Conservation (phyloP, 257 asterid genomes). For the Cordia subcordata region DNA sequence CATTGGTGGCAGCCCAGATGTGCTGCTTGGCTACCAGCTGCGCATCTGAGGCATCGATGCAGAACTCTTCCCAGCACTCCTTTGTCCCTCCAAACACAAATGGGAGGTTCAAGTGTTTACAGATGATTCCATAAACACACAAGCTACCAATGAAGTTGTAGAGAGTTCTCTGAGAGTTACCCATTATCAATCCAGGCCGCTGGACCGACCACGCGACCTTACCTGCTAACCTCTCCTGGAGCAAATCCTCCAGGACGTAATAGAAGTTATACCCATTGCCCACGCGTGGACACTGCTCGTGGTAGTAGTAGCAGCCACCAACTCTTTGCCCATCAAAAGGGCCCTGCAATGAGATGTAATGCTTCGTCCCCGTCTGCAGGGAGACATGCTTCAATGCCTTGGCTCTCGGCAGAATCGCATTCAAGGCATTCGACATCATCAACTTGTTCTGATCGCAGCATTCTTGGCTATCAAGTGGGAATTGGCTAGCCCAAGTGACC, state of each 20-base stretch:
- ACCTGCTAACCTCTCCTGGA: slow-evolving; percentile 39
- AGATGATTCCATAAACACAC: slow-evolving; percentile 70
- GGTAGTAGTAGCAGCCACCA: slow-evolving; percentile 24
- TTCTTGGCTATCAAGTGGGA: slow-evolving; percentile 52
- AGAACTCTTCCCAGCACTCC: slow-evolving; percentile 75
- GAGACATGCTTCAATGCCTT: slow-evolving; percentile 51
- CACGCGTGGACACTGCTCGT: slow-evolving; percentile 64
- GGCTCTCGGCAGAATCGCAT: slow-evolving; percentile 47
- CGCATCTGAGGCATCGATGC: slow-evolving; percentile 68
- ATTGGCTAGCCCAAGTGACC: slow-evolving; percentile 83
- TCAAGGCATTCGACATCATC: slow-evolving; percentile 68
- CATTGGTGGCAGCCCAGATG: slow-evolving; percentile 52
- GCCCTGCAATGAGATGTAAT: slow-evolving; percentile 47
- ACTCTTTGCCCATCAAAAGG: background rate
- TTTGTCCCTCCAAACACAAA: slow-evolving; percentile 70
- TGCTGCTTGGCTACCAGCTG: slow-evolving; percentile 84
- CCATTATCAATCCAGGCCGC: slow-evolving; percentile 72
- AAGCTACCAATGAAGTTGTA: slow-evolving; percentile 68
- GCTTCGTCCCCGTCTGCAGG: slow-evolving; percentile 78
- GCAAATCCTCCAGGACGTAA: slow-evolving; percentile 72
- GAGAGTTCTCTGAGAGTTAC: slow-evolving; percentile 45
- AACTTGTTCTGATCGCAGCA: slow-evolving; percentile 51
- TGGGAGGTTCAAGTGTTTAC: slow-evolving; percentile 58
- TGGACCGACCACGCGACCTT: slow-evolving; percentile 65
- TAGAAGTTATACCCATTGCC: slow-evolving; percentile 46